Evolutionary conservation across 345 rosid species (phyloP).

Genomic region (Hevea brasiliensis): DNA sequence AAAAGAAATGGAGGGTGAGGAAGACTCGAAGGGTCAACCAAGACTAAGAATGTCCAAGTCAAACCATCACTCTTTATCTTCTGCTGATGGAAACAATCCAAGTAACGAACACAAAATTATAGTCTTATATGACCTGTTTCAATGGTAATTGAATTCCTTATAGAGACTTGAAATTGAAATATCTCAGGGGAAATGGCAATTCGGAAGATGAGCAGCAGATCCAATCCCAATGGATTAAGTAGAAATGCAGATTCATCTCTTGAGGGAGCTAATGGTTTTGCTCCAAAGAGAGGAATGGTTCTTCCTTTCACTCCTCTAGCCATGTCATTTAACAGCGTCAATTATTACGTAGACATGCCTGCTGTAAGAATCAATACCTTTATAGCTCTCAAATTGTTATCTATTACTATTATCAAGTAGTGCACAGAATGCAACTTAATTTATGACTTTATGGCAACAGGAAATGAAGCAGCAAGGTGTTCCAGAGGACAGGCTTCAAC

Average conservation of each 20-base stretch:
- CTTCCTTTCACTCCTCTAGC: slow-evolving; percentile 78
- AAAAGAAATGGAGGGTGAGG: slow-evolving; percentile 37
- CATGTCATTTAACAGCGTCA: slow-evolving; percentile 67
- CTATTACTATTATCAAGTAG: no score
- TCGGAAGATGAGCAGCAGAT: slow-evolving; percentile 28
- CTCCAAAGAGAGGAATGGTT: slow-evolving; percentile 70
- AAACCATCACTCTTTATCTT: slow-evolving; percentile 34
- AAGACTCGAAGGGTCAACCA: slow-evolving; percentile 32
- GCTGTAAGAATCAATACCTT: slow-evolving; percentile 43
- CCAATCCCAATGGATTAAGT: slow-evolving; percentile 26
- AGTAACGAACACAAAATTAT: slow-evolving; percentile 33
- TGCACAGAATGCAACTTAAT: no score
- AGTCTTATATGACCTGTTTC: background rate
- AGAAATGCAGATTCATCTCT: slow-evolving; percentile 36
- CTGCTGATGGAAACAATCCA: slow-evolving; percentile 44
- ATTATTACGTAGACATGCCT: slow-evolving; percentile 82
- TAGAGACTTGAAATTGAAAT: background rate
- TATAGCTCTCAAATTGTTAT: background rate
- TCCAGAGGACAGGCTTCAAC: slow-evolving; percentile 47
- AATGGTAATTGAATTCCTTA: slow-evolving; percentile 4
- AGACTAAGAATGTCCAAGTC: slow-evolving; percentile 29
- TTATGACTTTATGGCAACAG: slow-evolving; percentile 28
- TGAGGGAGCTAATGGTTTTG: slow-evolving; percentile 33
- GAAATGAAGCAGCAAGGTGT: slow-evolving; percentile 43
- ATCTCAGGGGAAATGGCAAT: slow-evolving; percentile 51